These are phyloP conservation scores for Castanopsis chinensis DNA, from an alignment of 306 rosid species.

Conservation along the genomic window DNA sequence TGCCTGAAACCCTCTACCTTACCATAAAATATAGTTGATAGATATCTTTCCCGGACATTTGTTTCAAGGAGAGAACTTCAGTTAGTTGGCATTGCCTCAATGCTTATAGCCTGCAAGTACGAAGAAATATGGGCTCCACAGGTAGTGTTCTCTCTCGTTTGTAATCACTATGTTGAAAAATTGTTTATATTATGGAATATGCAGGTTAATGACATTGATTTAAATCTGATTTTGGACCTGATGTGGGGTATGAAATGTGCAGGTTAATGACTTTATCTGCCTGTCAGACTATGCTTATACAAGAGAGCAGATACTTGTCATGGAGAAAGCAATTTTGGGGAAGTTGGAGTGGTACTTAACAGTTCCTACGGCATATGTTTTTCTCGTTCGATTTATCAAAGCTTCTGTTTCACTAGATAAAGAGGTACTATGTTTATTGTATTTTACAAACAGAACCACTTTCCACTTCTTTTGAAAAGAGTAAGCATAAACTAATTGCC, in stretches of 20 bases:
- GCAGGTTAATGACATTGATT: background rate
- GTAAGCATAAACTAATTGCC: background rate
- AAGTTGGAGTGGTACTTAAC: slow-evolving; percentile 52
- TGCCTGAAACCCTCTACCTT: slow-evolving; percentile 61
- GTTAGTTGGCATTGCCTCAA: slow-evolving; percentile 52
- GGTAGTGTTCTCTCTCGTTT: slow-evolving; percentile 25
- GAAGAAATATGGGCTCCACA: slow-evolving; percentile 48
- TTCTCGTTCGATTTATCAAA: slow-evolving; percentile 44
- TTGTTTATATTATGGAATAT: too few species aligned
- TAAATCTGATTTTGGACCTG: too few species aligned
- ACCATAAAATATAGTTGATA: slow-evolving; percentile 47
- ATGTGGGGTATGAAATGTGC: background rate
- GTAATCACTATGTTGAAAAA: too few species aligned
- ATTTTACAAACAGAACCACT: too few species aligned
- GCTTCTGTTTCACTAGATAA: slow-evolving; percentile 41
- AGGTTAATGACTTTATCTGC: slow-evolving; percentile 6
- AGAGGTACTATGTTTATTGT: slow-evolving; percentile 27
- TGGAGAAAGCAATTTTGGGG: slow-evolving; percentile 51
- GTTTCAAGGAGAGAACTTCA: slow-evolving; percentile 44
- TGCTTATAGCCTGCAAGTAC: slow-evolving; percentile 63
- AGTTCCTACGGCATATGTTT: slow-evolving; percentile 56
- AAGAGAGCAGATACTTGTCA: slow-evolving; percentile 31
- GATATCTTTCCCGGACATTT: slow-evolving; percentile 44
- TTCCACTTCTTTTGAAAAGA: background rate
- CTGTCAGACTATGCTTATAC: slow-evolving; percentile 51